Percentiles rank a stretch among this genome's conserved stretches.
phyloP scores from a whole-genome alignment of 2,329 filamentous ascomycete species.

The Zasmidium angulare region DNA sequence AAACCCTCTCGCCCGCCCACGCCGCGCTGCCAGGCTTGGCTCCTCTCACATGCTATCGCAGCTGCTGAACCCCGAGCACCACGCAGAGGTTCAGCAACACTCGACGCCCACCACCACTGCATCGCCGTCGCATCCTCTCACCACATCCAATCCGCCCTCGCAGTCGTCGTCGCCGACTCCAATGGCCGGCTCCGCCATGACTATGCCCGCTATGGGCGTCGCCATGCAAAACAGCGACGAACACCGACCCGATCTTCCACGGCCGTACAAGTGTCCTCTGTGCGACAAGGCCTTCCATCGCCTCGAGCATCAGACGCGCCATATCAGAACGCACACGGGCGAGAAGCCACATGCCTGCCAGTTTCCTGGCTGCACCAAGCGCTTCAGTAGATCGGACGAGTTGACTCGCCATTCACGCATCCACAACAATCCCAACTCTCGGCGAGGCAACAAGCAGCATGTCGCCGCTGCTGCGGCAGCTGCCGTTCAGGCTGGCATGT shows the following conservation, averaged over 20 bases:
- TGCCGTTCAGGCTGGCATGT: conserved; percentile 52
- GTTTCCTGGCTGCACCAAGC: conserved; percentile 93
- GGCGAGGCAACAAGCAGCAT: conserved; percentile 83
- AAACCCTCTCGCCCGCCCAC: not conserved
- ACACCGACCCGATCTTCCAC: conserved; percentile 79
- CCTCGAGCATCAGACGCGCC: conserved; percentile 85
- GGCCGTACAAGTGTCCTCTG: conserved; percentile 96
- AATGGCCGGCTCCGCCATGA: conserved; percentile 47
- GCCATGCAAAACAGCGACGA: conserved; percentile 65
- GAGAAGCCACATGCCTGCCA: conserved; percentile 97
- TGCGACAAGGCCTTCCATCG: conserved; percentile 99
- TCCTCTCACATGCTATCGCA: conserved; percentile 31
- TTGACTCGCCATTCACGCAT: conserved; percentile 95
- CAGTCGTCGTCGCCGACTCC: conserved; percentile 18
- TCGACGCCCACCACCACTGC: not conserved
- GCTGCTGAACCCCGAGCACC: conserved; percentile 32
- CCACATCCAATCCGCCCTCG: conserved; percentile 9
- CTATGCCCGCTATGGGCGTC: conserved; percentile 48
- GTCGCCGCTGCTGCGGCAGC: conserved; percentile 58
- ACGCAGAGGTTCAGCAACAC: conserved; percentile 22
- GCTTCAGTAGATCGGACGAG: conserved; percentile 95
- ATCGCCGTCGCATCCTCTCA: not conserved
- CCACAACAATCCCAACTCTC: conserved; percentile 97
- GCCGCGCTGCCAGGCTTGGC: conserved; percentile 10
- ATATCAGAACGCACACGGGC: conserved; percentile 95